Evolutionary conservation across 192 early-diverging fungal species (phyloP).

Genomic region (Paraglomus brasilianum): DNA sequence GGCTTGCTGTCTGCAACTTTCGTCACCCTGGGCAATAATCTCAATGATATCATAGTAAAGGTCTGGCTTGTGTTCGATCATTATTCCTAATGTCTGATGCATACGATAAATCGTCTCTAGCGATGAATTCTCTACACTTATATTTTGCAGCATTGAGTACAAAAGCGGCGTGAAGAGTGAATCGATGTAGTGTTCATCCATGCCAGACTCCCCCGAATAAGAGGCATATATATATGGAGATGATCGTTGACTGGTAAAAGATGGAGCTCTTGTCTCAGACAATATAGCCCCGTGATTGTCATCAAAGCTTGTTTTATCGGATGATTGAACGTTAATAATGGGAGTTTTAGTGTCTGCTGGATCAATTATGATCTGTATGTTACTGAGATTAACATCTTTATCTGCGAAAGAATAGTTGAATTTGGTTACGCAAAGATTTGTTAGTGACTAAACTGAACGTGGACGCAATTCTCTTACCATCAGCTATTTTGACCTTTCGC

Average conservation of each 20-base stretch:
- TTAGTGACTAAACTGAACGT: background rate
- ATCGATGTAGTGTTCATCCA: constrained; percentile 42
- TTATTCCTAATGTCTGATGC: constrained; percentile 46
- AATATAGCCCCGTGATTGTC: background rate
- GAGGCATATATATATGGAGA: constrained; percentile 9
- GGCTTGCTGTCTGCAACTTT: constrained; percentile 34
- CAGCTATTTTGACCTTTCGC: background rate
- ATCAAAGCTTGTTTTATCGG: constrained; percentile 22
- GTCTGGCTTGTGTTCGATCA: constrained; percentile 49
- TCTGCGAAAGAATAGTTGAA: background rate
- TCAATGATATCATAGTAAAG: constrained; percentile 52
- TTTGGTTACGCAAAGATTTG: background rate
- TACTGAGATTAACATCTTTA: background rate
- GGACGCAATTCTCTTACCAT: background rate
- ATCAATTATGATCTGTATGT: too few relatives aligned
- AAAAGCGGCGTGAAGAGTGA: constrained; percentile 54
- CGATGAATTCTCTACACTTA: constrained; percentile 39
- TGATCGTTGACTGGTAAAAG: background rate
- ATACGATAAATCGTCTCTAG: constrained; percentile 46
- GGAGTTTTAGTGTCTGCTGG: constrained; percentile 21
- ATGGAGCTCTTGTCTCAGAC: too few relatives aligned
- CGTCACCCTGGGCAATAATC: constrained; percentile 46
- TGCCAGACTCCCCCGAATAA: constrained; percentile 36
- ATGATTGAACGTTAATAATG: constrained; percentile 37
- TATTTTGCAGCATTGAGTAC: constrained; percentile 48